Evolutionary conservation across 805 yeast species (phyloP), one percentile per base, ranked within the genome.

Genomic region (Ogataea nonfermentans): DNA sequence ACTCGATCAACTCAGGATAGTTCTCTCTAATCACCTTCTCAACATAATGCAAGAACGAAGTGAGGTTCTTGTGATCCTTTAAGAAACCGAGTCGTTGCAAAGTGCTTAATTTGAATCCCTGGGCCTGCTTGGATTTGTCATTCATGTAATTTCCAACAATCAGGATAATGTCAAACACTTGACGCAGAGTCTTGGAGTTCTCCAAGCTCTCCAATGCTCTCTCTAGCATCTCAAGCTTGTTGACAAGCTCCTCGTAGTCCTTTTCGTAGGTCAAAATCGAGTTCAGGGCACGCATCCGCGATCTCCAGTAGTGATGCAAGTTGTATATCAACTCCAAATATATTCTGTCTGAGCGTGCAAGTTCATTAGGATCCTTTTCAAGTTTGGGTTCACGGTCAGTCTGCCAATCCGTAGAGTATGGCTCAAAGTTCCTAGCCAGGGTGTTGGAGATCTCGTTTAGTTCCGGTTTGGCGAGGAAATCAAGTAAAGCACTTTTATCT

Each of bases 131-230:
- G 2, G 87, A 71, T n/a, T 79, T 69, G 54, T 89, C 96, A 59
- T 95, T 93, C 99, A 93, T 93, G 60, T 81, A 91, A 61, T 93
- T 93, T 43, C 99, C 99, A 35, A 93, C 93, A 4, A 90, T 81
- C 47, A 90, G 68, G 46, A 93, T 91, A 32, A 93, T 78, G 41
- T 86, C 89, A 55, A 95, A 74, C 11, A 93, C 79, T 40, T 78
- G 74, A 46, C 79, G 76, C 55, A 95, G 70, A 36, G 79, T 77
- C 12, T 74, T 75, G 1, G 96, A 86, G 17, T 73, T 68, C 45
- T 76, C 75, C 26, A 91, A 70, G 29, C 80, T 71, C 28, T 74
- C 74, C 29, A 81, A 78, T 0, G 96, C 96, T 15, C 70, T 71
- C 52, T 90, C 97, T 24, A 93, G 65, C 32, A 72, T 56, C 43